Percentiles rank a stretch among this genome's conserved stretches.
These are phyloP conservation scores for Conticribra weissflogii DNA, from an alignment of 108 stramenopile species.

Conservation along the genomic window DNA sequence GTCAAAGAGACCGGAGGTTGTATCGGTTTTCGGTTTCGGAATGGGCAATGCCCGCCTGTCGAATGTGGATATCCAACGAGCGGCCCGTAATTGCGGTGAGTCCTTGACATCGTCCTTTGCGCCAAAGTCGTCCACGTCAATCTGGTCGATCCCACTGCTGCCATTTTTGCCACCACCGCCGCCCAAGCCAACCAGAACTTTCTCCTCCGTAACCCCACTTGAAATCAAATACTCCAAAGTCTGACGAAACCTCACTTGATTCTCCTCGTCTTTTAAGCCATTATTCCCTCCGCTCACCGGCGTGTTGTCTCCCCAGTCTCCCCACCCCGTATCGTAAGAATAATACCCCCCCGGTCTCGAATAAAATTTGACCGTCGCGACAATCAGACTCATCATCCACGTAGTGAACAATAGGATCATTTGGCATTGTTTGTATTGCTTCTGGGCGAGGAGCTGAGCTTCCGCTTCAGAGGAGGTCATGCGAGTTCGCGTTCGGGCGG, in stretches of 20 bases:
- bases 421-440: constrained; percentile 2
- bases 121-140: neutral
- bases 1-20: too few species aligned
- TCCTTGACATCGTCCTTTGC: neutral
- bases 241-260: constrained; percentile 18
- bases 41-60: constrained; percentile 21
- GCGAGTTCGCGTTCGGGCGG: neutral
- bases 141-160: neutral
- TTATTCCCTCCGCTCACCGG: constrained; percentile 3
- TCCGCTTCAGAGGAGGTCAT: constrained; percentile 22
- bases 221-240: constrained; percentile 36
- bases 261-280: constrained; percentile 23
- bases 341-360: neutral
- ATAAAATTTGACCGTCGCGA: constrained; percentile 11
- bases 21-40: neutral
- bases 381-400: constrained; percentile 18
- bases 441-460: neutral
- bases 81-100: constrained; percentile 36
- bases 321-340: too few species aligned
- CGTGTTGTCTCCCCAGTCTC: neutral
- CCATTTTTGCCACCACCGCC: too few species aligned
- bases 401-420: constrained; percentile 10
- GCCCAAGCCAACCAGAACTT: neutral
- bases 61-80: constrained; percentile 29
- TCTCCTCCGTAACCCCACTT: constrained; percentile 4